Percentiles rank a stretch among this genome's conserved stretches.
These are phyloP conservation scores for Diplosphaera chodatii DNA, from an alignment of 139 green algal species.

Conservation along the genomic window DNA sequence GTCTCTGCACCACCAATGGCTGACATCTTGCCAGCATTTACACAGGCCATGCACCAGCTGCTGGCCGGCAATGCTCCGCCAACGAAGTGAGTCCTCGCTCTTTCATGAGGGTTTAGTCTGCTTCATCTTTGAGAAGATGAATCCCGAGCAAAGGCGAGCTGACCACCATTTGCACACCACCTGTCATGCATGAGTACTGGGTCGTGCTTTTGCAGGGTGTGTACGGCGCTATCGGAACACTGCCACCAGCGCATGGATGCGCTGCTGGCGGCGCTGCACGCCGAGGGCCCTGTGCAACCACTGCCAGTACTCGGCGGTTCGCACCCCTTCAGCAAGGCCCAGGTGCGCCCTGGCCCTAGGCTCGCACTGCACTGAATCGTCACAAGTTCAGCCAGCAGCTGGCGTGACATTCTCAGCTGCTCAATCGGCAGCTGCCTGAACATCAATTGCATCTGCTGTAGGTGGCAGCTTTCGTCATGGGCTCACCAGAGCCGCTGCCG, in stretches of 20 bases:
- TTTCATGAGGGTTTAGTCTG: too few relatives aligned
- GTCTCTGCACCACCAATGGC: too few relatives aligned
- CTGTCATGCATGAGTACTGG: too few relatives aligned
- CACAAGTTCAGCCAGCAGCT: too few relatives aligned
- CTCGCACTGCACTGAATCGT: too few relatives aligned
- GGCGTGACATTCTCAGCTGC: too few relatives aligned
- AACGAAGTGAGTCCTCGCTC: background rate
- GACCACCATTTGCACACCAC: too few relatives aligned
- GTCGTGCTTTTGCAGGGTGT: too few relatives aligned
- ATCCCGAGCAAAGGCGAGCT: too few relatives aligned
- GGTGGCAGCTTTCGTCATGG: slow-evolving; percentile 34
- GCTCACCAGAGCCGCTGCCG: slow-evolving; percentile 23
- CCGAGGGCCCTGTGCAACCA: background rate
- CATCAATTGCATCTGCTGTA: too few relatives aligned
- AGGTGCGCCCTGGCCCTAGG: too few relatives aligned
- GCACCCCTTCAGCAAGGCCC: background rate
- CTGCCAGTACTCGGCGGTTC: background rate
- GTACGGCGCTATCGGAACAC: background rate
- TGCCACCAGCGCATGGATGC: background rate
- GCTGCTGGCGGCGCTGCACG: background rate
- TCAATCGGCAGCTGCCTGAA: slow-evolving; percentile 15
- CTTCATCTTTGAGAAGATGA: too few relatives aligned
- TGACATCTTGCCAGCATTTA: background rate
- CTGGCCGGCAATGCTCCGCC: background rate
- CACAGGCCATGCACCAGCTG: background rate